Conservation (phyloP, 306 rosid species). For the Elaeagnus macrophylla region DNA sequence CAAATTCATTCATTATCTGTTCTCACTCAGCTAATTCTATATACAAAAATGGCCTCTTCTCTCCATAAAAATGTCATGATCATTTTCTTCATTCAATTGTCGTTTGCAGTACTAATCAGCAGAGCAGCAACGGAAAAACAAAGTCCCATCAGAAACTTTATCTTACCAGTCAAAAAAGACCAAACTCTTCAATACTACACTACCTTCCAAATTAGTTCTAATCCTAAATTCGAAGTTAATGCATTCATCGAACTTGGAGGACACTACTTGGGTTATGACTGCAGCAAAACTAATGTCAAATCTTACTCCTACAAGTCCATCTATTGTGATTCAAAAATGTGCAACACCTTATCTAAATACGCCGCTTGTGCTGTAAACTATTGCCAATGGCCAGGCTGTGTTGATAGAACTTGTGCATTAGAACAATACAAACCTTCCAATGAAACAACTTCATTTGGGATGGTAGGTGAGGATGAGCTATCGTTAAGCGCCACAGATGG, state of each 20-base stretch:
- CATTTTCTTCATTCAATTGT: too few species aligned
- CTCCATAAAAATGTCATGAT: too few species aligned
- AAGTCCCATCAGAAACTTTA: not conserved
- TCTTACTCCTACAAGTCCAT: constrained; percentile 23
- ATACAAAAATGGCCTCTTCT: too few species aligned
- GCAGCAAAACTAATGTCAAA: constrained; percentile 9
- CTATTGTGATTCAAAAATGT: constrained; percentile 17
- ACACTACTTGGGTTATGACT: constrained; percentile 27
- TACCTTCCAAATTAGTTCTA: constrained; percentile 20
- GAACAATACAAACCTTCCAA: constrained; percentile 13
- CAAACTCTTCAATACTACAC: constrained; percentile 27
- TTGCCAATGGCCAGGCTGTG: constrained; percentile 31
- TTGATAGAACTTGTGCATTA: constrained; percentile 24
- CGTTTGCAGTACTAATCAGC: too few species aligned
- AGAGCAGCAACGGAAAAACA: not conserved
- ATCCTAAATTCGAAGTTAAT: constrained; percentile 8
- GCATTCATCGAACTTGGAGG: constrained; percentile 27
- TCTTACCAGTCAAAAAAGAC: constrained; percentile 29
- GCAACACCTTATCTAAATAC: constrained; percentile 5
- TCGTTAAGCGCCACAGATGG: not conserved
- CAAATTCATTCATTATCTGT: too few species aligned
- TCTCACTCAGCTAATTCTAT: too few species aligned
- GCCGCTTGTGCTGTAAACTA: constrained; percentile 13
- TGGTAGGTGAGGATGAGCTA: constrained; percentile 14
- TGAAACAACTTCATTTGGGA: constrained; percentile 11